These are phyloP conservation scores for Linum trigynum DNA, from an alignment of 345 rosid genomes.

Conservation along the genomic window DNA sequence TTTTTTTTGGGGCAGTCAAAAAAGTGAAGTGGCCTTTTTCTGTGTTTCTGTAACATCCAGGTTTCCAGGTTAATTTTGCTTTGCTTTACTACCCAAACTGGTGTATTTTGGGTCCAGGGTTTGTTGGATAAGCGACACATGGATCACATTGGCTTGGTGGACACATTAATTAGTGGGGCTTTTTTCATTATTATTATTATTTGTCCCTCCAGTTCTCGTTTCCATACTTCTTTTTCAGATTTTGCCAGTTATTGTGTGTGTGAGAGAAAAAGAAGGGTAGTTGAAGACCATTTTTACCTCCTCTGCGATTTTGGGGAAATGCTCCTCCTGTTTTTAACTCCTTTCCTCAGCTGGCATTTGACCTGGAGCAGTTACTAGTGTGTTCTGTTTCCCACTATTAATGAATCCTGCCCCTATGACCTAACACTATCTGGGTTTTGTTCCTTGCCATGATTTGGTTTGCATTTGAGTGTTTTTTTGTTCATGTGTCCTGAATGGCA, in stretches of 20 bases:
- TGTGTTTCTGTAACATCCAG: slow-evolving; percentile 26
- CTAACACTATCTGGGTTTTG: not conserved
- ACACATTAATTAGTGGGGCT: not conserved
- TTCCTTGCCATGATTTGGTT: not conserved
- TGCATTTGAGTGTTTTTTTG: not conserved
- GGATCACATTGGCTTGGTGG: slow-evolving; percentile 11
- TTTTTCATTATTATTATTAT: too few relatives aligned
- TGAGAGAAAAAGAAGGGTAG: not conserved
- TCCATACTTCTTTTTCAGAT: slow-evolving; percentile 1
- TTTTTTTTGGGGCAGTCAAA: slow-evolving; percentile 20
- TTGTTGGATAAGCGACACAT: slow-evolving; percentile 33
- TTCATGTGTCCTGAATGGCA: too few relatives aligned
- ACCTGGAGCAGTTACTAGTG: not conserved
- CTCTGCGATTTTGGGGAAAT: not conserved
- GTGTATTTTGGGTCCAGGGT: slow-evolving; percentile 25
- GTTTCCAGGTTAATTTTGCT: slow-evolving; percentile 31
- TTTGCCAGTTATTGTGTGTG: not conserved
- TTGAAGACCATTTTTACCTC: slow-evolving; percentile 3
- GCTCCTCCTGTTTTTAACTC: not conserved
- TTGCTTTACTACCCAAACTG: slow-evolving; percentile 11
- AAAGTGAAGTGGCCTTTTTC: slow-evolving; percentile 16
- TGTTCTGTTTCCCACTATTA: not conserved
- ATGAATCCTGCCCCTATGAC: not conserved
- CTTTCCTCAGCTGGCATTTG: slow-evolving; percentile 5
- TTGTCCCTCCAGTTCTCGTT: not conserved